A percentile compares a stretch with the other conserved stretches of the same genome.
phyloP scores from a whole-genome alignment of 306 rosid genomes.

The Dalbergia cochinchinensis region DNA sequence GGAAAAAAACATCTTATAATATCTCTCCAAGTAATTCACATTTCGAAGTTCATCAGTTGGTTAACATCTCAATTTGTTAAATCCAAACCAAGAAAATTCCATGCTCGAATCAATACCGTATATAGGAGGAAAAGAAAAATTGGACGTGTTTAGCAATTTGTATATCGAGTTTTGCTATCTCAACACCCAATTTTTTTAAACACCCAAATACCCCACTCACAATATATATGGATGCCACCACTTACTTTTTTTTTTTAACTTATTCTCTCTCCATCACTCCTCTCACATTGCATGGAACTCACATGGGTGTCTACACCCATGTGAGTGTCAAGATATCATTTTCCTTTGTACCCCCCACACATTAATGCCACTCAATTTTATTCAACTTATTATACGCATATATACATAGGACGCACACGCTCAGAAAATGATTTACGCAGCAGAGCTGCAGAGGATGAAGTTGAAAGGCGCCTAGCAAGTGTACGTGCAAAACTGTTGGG shows the following conservation, averaged over 20 bases:
- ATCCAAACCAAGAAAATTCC: neutral
- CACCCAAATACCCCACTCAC: too few species aligned
- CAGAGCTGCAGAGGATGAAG: neutral
- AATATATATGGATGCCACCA: too few species aligned
- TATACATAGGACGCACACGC: constrained; percentile 36
- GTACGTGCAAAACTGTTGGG: constrained; percentile 42
- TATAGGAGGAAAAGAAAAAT: neutral
- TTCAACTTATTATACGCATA: neutral
- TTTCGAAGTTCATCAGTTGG: neutral
- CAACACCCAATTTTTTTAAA: too few species aligned
- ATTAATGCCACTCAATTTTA: neutral
- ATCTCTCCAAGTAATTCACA: too few species aligned
- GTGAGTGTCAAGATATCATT: too few species aligned
- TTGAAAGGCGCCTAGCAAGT: constrained; percentile 29
- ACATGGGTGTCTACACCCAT: too few species aligned
- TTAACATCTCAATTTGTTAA: neutral
- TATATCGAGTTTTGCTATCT: too few species aligned
- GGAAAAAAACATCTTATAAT: too few species aligned
- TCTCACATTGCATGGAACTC: too few species aligned
- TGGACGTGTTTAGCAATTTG: neutral
- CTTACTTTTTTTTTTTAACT: too few species aligned
- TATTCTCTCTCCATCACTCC: too few species aligned
- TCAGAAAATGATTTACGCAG: constrained; percentile 26
- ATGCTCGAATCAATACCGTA: neutral
- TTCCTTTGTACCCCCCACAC: constrained; percentile 8